Base-by-base conservation (phyloP, 2,329 filamentous ascomycete genomes). In the Dendryphion nanum region DNA sequence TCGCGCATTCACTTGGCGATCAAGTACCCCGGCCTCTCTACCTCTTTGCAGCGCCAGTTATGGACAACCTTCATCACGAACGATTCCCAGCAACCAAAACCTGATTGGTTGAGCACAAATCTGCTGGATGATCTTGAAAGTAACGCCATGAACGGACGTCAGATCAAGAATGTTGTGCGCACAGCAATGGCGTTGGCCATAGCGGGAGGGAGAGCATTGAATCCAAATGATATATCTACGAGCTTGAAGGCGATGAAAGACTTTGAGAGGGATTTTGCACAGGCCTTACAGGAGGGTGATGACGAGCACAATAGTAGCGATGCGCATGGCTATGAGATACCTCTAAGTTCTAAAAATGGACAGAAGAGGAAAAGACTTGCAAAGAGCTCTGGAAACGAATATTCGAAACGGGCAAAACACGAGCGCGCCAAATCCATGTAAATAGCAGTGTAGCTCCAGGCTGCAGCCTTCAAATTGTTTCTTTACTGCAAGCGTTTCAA, bases 161-260 rank as follows among this genome's bases (percentile, higher is more conserved):
- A 38, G 17, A 38, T 38, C 29, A 20, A 29, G 6, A 38, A 38
- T 16, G 29, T 29, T 8, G 32, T 38, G 14, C 19, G 21, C 26
- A 38, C 35, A 15, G 29, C 35, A 12, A 33, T 38, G 14, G 35
- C 35, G 5, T 32, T 38, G 28, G 35, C 35, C 8, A n/a, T 26
- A 26, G 23, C 23, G n/a, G 23, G n/a, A 8, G 23, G n/a, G 23
- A 26, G 23, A n/a, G 23, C 8, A n/a, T 26, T 26, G 23, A 8
- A 26, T 8, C 23, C 23, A 8, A 8, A n/a, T 8, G 23, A 26
- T 26, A 26, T 26, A 8, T n/a, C 8, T 26, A 26, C n/a, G n/a
- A 26, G 23, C 23, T n/a, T 26, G 23, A 26, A 26, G n/a, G n/a
- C n/a, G 23, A 26, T 26, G 23, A 26, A 26, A 26, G 23, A 26